Percentiles rank a stretch among this genome's conserved stretches.
These are phyloP conservation scores for Symbiodinium natans DNA, from an alignment of 73 alveolate species.

Conservation along the genomic window DNA sequence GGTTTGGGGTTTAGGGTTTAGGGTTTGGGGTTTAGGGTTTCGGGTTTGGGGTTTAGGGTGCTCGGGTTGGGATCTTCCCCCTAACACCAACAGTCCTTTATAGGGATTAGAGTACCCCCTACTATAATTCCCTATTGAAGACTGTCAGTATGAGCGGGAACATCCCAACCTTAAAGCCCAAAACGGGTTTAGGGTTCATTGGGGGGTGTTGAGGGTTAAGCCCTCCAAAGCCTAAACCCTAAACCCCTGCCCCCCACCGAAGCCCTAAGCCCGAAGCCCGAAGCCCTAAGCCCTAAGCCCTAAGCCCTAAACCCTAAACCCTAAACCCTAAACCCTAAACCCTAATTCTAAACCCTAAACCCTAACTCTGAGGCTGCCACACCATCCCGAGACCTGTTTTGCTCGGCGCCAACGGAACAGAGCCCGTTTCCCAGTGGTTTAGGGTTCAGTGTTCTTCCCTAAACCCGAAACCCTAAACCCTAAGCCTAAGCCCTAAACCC, in stretches of 20 bases:
- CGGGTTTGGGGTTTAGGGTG: neutral
- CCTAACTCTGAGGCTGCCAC: conserved; percentile 41
- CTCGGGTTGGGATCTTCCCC: too few relatives aligned
- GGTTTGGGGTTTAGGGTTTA: neutral
- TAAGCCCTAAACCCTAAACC: neutral
- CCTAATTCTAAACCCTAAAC: too few relatives aligned
- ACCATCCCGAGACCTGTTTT: conserved; percentile 1
- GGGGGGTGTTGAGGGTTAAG: too few relatives aligned
- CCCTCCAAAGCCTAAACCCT: neutral
- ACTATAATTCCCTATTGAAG: too few relatives aligned
- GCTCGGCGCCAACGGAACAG: conserved; percentile 53
- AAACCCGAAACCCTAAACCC: neutral
- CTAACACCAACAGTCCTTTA: too few relatives aligned
- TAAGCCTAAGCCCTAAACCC: neutral
- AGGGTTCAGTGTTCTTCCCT: neutral
- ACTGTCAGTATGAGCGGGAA: too few relatives aligned
- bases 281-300: neutral
- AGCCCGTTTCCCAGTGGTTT: neutral
- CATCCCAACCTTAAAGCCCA: too few relatives aligned
- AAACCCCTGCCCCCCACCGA: neutral
- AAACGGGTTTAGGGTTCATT: too few relatives aligned
- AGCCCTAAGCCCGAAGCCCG: neutral
- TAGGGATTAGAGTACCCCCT: too few relatives aligned
- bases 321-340: neutral
- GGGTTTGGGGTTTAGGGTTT: neutral